Evolutionary conservation across 176 grass and related monocot genomes (phyloP).

Genomic region (Hordeum vulgare): DNA sequence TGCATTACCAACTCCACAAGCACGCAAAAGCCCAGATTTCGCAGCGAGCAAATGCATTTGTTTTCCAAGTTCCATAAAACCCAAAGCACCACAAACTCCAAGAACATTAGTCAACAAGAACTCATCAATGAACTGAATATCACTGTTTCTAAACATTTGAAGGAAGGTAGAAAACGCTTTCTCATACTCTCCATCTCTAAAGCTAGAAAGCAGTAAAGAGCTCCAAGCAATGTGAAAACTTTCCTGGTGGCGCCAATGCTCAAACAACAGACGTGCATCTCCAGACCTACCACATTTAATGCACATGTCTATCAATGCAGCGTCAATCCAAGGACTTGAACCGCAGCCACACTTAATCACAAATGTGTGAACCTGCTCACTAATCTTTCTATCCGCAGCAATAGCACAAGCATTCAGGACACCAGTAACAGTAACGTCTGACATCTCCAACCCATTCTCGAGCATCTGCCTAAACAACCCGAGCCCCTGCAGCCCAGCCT

Average conservation of each 20-base stretch:
- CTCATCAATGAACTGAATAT: conserved; percentile 37
- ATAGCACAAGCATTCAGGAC: conserved; percentile 62
- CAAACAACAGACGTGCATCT: conserved; percentile 46
- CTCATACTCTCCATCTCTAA: conserved; percentile 50
- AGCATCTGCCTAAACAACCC: conserved; percentile 45
- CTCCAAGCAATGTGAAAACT: conserved; percentile 58
- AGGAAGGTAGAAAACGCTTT: conserved; percentile 42
- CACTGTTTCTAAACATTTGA: conserved; percentile 24
- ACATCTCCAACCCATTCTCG: conserved; percentile 44
- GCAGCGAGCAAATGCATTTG: conserved; percentile 48
- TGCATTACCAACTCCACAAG: conserved; percentile 42
- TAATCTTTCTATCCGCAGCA: conserved; percentile 45
- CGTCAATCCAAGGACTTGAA: conserved; percentile 52
- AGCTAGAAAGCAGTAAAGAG: conserved; percentile 38
- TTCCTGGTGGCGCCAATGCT: conserved; percentile 36
- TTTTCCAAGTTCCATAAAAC: conserved; percentile 49
- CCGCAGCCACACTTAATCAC: conserved; percentile 45
- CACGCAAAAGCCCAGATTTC: conserved; percentile 43
- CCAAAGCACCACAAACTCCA: conserved; percentile 49
- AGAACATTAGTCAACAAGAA: conserved; percentile 42
- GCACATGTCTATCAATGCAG: conserved; percentile 67
- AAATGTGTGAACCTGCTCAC: conserved; percentile 63
- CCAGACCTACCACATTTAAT: conserved; percentile 43
- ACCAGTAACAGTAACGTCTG: conserved; percentile 48
- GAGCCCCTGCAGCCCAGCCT: conserved; percentile 32